A percentile compares a stretch with the other conserved stretches of the same genome.
phyloP scores from a whole-genome alignment of 2,329 filamentous ascomycete genomes.

The Microdochium bolleyi region DNA sequence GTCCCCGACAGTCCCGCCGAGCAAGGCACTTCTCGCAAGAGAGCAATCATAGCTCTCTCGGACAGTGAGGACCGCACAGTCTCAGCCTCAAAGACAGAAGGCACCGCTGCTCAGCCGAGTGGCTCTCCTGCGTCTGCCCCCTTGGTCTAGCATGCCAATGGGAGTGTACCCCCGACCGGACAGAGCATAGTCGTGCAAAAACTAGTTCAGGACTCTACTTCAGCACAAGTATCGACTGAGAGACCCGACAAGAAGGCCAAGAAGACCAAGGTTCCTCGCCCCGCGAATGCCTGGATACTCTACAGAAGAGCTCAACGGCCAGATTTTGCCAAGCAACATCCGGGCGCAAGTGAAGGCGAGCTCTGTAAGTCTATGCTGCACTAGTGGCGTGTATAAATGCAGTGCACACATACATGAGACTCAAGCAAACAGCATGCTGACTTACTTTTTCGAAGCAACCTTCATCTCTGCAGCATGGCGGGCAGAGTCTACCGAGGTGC shows the following conservation, averaged over 20 bases:
- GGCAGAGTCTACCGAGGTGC: background rate
- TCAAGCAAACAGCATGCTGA: background rate
- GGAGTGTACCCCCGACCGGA: background rate
- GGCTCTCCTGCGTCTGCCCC: background rate
- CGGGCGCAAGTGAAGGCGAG: background rate
- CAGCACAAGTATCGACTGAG: background rate
- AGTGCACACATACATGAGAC: no score
- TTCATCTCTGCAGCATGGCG: background rate
- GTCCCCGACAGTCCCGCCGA: no score
- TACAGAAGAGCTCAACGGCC: background rate
- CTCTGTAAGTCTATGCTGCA: background rate
- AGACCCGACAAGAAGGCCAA: background rate
- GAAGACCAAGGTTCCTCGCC: background rate
- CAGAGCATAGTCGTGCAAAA: background rate
- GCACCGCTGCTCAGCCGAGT: background rate
- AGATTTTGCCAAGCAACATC: background rate
- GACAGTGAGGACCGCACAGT: background rate
- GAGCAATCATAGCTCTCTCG: background rate
- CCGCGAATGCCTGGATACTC: background rate
- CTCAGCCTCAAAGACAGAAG: background rate
- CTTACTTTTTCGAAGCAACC: background rate
- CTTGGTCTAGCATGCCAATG: background rate
- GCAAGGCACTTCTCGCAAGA: no score
- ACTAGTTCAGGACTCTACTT: no score
- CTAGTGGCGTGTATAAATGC: no score